phyloP scores from a whole-genome alignment of 352 stramenopile species.

The Globisporangium iwayamae region DNA sequence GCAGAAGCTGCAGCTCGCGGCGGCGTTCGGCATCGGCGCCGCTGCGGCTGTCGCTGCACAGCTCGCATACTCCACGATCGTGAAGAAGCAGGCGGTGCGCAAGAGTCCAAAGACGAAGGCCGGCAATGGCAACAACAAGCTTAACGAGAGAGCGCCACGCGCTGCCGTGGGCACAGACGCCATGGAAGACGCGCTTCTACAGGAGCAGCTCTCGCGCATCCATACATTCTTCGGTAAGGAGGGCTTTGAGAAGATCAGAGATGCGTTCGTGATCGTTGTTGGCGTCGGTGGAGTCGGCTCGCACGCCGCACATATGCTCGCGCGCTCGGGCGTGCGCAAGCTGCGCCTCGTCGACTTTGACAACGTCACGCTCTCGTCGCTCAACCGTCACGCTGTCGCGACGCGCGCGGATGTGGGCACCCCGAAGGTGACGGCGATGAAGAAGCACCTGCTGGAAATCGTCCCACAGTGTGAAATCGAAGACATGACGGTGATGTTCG shows the following conservation, averaged over 20 bases:
- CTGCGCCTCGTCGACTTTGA: conserved; percentile 99
- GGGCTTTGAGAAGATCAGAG: conserved; percentile 86
- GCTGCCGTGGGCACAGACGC: conserved; percentile 28
- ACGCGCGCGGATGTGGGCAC: conserved; percentile 95
- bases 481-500: conserved; percentile 89
- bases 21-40: conserved; percentile 59
- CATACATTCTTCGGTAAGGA: conserved; percentile 93
- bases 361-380: conserved; percentile 97
- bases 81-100: conserved; percentile 18
- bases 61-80: conserved; percentile 32
- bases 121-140: not conserved
- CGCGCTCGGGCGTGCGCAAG: conserved; percentile 91
- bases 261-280: conserved; percentile 93
- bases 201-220: conserved; percentile 91
- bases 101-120: not conserved
- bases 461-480: conserved; percentile 88
- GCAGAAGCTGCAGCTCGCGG: conserved; percentile 30
- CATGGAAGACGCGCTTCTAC: conserved; percentile 49
- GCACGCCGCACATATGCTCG: conserved; percentile 97
- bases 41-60: conserved; percentile 41
- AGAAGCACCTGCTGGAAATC: conserved; percentile 69
- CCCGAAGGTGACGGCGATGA: conserved; percentile 90
- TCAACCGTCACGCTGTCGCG: conserved; percentile 98
- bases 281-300: conserved; percentile 96
- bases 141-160: not conserved